phyloP scores from a whole-genome alignment of 306 rosid genomes.

The Bauhinia variegata region DNA sequence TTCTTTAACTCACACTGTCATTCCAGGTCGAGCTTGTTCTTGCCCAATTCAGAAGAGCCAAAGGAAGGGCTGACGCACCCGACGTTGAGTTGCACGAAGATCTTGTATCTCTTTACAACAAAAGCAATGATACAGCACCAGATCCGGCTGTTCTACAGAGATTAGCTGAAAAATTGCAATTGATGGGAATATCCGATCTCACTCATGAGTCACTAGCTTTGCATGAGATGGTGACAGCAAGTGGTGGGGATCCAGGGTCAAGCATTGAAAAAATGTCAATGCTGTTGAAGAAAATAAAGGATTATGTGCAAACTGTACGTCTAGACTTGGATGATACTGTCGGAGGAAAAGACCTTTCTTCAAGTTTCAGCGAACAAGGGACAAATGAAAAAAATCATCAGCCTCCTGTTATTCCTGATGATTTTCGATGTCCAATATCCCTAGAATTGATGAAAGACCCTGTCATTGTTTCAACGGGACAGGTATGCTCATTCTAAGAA shows the following conservation, averaged over 20 bases:
- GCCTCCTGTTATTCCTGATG: constrained; percentile 71
- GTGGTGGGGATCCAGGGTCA: constrained; percentile 84
- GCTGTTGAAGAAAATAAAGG: constrained; percentile 81
- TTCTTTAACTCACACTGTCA: constrained; percentile 26
- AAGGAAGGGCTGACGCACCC: constrained; percentile 71
- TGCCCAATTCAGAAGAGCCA: constrained; percentile 92
- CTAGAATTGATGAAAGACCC: constrained; percentile 97
- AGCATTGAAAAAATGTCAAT: constrained; percentile 84
- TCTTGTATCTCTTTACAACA: constrained; percentile 59
- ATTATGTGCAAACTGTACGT: constrained; percentile 79
- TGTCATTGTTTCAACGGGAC: constrained; percentile 98
- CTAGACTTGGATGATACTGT: constrained; percentile 53
- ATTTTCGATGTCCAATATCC: constrained; percentile 96
- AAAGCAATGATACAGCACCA: constrained; percentile 52
- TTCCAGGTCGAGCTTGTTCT: constrained; percentile 93
- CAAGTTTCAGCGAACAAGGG: constrained; percentile 54
- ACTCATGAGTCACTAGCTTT: constrained; percentile 88
- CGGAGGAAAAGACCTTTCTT: constrained; percentile 47
- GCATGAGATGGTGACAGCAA: constrained; percentile 85
- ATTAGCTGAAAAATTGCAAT: constrained; percentile 77
- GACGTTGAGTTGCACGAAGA: constrained; percentile 78
- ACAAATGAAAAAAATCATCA: constrained; percentile 56
- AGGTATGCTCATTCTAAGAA: constrained; percentile 58
- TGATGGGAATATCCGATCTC: constrained; percentile 77
- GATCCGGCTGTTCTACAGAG: constrained; percentile 64